A percentile compares a stretch with the other conserved stretches of the same genome.
Conservation (phyloP, 1,139 yeast genomes). For the Pichia sp. region DNA sequence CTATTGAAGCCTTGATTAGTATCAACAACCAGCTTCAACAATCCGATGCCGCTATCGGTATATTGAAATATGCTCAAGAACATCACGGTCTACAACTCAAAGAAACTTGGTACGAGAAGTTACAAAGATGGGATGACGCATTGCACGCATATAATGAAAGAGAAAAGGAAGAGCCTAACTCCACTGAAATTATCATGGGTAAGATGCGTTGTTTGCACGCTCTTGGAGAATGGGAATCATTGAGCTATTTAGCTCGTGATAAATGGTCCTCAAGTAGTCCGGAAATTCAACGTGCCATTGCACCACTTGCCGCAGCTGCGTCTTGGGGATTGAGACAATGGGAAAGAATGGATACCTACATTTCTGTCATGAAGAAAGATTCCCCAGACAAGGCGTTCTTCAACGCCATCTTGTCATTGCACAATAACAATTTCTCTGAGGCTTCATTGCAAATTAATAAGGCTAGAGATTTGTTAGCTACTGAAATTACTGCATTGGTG, state of each 20-base stretch:
- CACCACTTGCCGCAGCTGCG: slow-evolving; percentile 98
- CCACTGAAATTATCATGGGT: slow-evolving; percentile 87
- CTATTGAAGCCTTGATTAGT: slow-evolving; percentile 85
- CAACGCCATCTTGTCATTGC: slow-evolving; percentile 81
- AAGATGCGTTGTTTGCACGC: slow-evolving; percentile 98
- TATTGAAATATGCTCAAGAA: slow-evolving; percentile 88
- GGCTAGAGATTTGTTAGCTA: slow-evolving; percentile 84
- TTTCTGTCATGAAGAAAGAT: slow-evolving; percentile 81
- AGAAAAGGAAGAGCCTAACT: slow-evolving; percentile 48
- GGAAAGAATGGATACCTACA: slow-evolving; percentile 93
- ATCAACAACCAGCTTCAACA: slow-evolving; percentile 94
- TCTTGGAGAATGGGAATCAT: slow-evolving; percentile 94
- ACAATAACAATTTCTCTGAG: slow-evolving; percentile 76
- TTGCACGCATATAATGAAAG: slow-evolving; percentile 78
- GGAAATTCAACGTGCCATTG: slow-evolving; percentile 77
- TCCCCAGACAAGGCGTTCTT: slow-evolving; percentile 94
- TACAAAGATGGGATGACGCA: slow-evolving; percentile 99
- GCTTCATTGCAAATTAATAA: slow-evolving; percentile 72
- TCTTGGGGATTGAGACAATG: slow-evolving; percentile 99
- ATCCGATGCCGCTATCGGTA: slow-evolving; percentile 97
- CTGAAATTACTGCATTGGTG: slow-evolving; percentile 90
- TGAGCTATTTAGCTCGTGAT: slow-evolving; percentile 77
- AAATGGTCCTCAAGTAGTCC: slow-evolving; percentile 74
- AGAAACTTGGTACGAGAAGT: slow-evolving; percentile 96
- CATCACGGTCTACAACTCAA: slow-evolving; percentile 88